Evolutionary conservation across 148 eudicot genomes (phyloP).

Genomic region (Rhododendron molle): DNA sequence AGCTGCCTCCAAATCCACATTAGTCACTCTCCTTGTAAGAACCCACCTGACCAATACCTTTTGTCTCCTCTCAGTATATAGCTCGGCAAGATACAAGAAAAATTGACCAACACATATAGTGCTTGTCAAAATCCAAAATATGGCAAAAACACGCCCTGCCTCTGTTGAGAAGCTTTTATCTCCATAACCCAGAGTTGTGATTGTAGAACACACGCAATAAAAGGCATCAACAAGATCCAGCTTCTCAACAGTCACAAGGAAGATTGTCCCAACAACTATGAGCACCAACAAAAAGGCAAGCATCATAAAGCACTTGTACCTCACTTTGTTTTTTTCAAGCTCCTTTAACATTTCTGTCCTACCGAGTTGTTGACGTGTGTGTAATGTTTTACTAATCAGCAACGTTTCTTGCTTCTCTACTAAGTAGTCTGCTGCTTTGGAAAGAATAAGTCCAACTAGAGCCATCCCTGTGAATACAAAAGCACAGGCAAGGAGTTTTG

Average conservation of each 20-base stretch:
- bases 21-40: constrained; percentile 55
- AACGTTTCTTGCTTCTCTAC: constrained; percentile 77
- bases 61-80: constrained; percentile 59
- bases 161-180: constrained; percentile 76
- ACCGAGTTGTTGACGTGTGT: constrained; percentile 34
- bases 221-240: constrained; percentile 64
- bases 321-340: constrained; percentile 46
- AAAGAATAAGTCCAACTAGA: constrained; percentile 48
- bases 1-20: constrained; percentile 75
- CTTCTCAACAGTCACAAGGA: constrained; percentile 59
- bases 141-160: constrained; percentile 76
- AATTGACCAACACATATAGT: constrained; percentile 75
- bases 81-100: constrained; percentile 75
- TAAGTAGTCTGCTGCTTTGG: constrained; percentile 76
- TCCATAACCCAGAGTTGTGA: constrained; percentile 92
- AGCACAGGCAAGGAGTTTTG: constrained; percentile 82
- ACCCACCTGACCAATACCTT: constrained; percentile 44
- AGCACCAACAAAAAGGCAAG: constrained; percentile 40
- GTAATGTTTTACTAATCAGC: constrained; percentile 45
- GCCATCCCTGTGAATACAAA: constrained; percentile 90
- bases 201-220: constrained; percentile 78
- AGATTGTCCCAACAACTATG: constrained; percentile 48
- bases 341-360: constrained; percentile 45
- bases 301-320: constrained; percentile 50
- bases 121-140: constrained; percentile 73